These are phyloP conservation scores for Seiridium cupressi DNA, from an alignment of 2,329 filamentous ascomycete genomes.

Conservation along the genomic window DNA sequence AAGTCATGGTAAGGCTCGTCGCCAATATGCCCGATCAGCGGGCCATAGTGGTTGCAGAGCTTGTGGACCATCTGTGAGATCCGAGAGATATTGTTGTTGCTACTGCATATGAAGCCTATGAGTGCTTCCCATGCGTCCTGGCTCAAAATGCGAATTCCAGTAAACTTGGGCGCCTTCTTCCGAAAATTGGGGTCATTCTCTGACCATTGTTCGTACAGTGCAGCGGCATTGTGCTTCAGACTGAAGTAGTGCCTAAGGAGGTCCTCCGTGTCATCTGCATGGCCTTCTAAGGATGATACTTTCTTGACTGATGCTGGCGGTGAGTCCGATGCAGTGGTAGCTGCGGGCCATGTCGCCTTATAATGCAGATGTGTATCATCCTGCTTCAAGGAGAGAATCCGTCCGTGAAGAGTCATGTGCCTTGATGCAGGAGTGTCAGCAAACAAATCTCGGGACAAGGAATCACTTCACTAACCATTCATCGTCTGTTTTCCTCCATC, in stretches of 20 bases:
- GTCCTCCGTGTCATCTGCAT: conserved; percentile 65
- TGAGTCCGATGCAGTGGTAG: neutral
- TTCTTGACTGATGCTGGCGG: conserved; percentile 23
- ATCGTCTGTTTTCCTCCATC: conserved; percentile 83
- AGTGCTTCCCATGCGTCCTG: conserved; percentile 97
- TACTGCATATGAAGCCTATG: conserved; percentile 94
- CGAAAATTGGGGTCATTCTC: conserved; percentile 76
- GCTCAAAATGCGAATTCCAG: conserved; percentile 85
- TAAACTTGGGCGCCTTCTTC: conserved; percentile 81
- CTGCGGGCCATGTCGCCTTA: conserved; percentile 57
- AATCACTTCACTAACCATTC: conserved; percentile 63
- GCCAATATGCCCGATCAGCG: conserved; percentile 68
- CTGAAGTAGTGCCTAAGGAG: conserved; percentile 87
- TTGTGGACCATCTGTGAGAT: conserved; percentile 98
- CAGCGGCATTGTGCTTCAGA: conserved; percentile 70
- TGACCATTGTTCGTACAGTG: conserved; percentile 87
- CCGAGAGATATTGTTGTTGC: conserved; percentile 94
- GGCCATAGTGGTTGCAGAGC: conserved; percentile 82
- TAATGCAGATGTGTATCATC: conserved; percentile 79
- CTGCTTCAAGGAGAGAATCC: conserved; percentile 82
- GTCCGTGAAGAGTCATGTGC: conserved; percentile 82
- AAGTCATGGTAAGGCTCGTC: conserved; percentile 82
- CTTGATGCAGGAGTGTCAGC: conserved; percentile 32
- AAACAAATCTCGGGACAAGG: neutral
- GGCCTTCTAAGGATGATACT: conserved; percentile 8